Evolutionary conservation across 2,329 filamentous ascomycete species (phyloP).

Genomic region (Dothideomycetidae sp.): DNA sequence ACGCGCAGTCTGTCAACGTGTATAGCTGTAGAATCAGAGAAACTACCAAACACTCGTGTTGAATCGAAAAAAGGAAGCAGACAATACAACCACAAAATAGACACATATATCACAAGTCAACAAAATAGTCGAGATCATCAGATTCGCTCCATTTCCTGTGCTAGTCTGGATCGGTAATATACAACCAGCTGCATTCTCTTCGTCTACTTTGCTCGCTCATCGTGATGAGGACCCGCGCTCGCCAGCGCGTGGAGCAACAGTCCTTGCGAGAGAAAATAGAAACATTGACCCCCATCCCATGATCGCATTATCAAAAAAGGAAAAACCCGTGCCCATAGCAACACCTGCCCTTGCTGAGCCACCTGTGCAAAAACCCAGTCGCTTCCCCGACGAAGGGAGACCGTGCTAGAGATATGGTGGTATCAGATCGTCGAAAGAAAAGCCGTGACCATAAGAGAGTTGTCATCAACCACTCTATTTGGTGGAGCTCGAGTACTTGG

Average conservation of each 20-base stretch:
- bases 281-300: slow-evolving; percentile 31
- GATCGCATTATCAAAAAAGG: slow-evolving; percentile 38
- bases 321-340: slow-evolving; percentile 19
- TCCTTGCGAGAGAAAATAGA: slow-evolving; percentile 18
- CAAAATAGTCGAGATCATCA: slow-evolving; percentile 11
- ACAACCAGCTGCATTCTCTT: slow-evolving; percentile 8
- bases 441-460: slow-evolving; percentile 10
- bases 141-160: slow-evolving; percentile 9
- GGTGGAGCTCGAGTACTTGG: slow-evolving; percentile 99
- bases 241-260: slow-evolving; percentile 12
- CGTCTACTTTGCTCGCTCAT: slow-evolving; percentile 5
- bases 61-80: too few relatives aligned
- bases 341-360: slow-evolving; percentile 7
- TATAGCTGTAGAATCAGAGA: too few relatives aligned
- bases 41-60: too few relatives aligned
- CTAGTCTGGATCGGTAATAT: slow-evolving; percentile 9
- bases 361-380: slow-evolving; percentile 11
- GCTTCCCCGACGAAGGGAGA: not conserved
- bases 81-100: too few relatives aligned
- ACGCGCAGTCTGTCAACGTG: too few relatives aligned
- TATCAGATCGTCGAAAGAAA: slow-evolving; percentile 14
- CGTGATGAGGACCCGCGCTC: slow-evolving; percentile 18
- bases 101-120: too few relatives aligned
- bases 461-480: slow-evolving; percentile 55
- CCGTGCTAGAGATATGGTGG: slow-evolving; percentile 9